phyloP scores from a whole-genome alignment of 2,329 filamentous ascomycete genomes.

The Colletotrichum spaethianum region DNA sequence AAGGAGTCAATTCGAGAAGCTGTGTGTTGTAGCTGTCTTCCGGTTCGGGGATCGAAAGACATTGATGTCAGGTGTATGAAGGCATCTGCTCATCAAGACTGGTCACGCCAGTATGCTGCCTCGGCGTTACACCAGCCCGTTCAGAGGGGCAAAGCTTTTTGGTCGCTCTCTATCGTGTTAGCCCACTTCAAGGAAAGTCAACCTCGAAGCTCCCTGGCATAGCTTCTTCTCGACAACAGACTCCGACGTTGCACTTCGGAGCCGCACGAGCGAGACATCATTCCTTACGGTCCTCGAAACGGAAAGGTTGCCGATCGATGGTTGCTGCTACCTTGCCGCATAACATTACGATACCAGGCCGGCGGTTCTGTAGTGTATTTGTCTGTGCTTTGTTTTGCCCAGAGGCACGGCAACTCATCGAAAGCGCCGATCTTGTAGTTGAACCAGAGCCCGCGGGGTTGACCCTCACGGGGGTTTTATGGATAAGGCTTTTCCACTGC shows the following conservation, averaged over 20 bases:
- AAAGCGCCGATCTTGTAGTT: neutral
- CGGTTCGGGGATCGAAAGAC: neutral
- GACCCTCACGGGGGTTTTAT: neutral
- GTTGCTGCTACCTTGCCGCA: conserved; percentile 8
- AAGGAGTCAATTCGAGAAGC: neutral
- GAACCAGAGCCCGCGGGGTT: neutral
- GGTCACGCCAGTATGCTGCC: neutral
- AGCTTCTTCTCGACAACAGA: neutral
- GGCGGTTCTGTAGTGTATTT: neutral
- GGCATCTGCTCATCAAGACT: neutral
- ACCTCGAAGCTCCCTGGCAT: neutral
- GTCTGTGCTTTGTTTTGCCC: neutral
- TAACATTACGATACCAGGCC: neutral
- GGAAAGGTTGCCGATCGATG: conserved; percentile 6
- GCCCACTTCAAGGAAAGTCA: neutral
- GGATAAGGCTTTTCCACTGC: neutral
- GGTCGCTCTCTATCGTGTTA: neutral
- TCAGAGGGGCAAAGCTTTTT: neutral
- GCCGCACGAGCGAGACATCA: neutral
- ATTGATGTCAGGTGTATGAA: neutral
- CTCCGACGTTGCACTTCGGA: neutral
- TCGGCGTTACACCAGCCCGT: neutral
- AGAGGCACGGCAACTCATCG: neutral
- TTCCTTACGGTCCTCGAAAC: neutral
- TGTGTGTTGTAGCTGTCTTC: neutral